A percentile compares a stretch with the other conserved stretches of the same genome.
These are phyloP conservation scores for Erodium trifolium DNA, from an alignment of 441 rosid species.

Conservation along the genomic window DNA sequence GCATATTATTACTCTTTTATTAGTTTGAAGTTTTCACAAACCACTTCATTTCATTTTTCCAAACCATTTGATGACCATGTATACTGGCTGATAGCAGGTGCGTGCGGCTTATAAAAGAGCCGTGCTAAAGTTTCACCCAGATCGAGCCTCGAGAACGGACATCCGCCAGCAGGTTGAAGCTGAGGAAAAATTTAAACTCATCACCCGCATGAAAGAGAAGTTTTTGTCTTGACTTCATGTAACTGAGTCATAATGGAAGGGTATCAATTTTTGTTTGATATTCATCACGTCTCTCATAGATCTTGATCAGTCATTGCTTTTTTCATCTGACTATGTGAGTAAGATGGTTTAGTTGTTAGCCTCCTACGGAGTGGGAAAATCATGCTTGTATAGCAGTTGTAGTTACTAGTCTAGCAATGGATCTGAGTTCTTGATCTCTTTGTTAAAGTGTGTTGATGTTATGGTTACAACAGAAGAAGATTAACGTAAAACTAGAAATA, in stretches of 20 bases:
- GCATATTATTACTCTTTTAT: too few relatives aligned
- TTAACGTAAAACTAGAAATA: too few relatives aligned
- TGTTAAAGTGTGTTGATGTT: background rate
- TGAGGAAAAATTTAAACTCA: conserved; percentile 79
- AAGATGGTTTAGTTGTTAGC: background rate
- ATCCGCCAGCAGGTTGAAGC: conserved; percentile 71
- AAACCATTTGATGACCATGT: background rate
- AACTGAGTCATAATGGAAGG: background rate
- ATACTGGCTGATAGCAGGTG: conserved; percentile 35
- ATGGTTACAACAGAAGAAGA: background rate
- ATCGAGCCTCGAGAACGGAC: conserved; percentile 63
- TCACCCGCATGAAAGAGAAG: conserved; percentile 74
- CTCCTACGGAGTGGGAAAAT: background rate
- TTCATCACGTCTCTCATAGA: background rate
- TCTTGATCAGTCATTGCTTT: background rate
- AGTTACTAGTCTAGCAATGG: background rate
- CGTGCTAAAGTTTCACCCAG: conserved; percentile 66
- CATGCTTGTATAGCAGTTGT: background rate
- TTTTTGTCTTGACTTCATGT: conserved; percentile 26
- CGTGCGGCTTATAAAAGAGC: conserved; percentile 71
- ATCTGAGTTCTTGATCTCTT: background rate
- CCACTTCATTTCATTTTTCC: background rate
- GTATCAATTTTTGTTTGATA: background rate
- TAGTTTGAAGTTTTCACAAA: too few relatives aligned
- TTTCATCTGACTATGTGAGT: background rate